These are phyloP conservation scores for Candida vartiovaarae DNA, from an alignment of 805 yeast genomes.

Conservation along the genomic window DNA sequence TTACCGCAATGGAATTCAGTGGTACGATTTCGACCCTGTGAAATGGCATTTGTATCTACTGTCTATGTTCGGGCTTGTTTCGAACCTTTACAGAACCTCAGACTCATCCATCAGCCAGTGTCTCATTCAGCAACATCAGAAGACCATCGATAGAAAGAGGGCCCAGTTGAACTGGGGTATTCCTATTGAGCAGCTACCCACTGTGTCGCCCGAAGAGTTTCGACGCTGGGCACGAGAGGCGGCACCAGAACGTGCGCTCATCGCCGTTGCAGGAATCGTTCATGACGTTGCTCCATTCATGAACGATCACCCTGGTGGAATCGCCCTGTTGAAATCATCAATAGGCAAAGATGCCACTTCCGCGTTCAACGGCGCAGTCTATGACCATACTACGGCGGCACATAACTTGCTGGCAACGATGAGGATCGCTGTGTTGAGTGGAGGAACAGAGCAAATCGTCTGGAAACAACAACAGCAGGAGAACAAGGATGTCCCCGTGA, in stretches of 20 bases:
- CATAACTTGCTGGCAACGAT: conserved; percentile 84
- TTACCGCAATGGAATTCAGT: conserved; percentile 65
- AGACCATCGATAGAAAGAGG: conserved; percentile 67
- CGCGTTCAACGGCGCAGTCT: conserved; percentile 93
- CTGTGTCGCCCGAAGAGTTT: conserved; percentile 49
- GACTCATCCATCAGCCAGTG: conserved; percentile 54
- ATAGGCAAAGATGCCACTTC: conserved; percentile 92
- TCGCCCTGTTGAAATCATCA: conserved; percentile 67
- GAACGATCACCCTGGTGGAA: conserved; percentile 92
- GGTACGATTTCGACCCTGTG: conserved; percentile 82
- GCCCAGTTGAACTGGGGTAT: conserved; percentile 89
- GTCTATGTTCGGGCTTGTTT: conserved; percentile 50
- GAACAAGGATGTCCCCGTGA: conserved; percentile 57
- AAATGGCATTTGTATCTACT: conserved; percentile 56
- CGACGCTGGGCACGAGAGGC: conserved; percentile 30
- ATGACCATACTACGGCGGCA: conserved; percentile 90
- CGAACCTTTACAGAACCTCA: conserved; percentile 42
- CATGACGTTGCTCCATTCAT: conserved; percentile 91
- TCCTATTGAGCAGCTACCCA: conserved; percentile 81
- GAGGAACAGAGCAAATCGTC: conserved; percentile 74
- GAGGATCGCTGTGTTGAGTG: conserved; percentile 83
- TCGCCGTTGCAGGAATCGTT: conserved; percentile 83
- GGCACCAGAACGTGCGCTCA: conserved; percentile 52
- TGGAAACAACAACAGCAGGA: conserved; percentile 69
- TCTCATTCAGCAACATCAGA: conserved; percentile 75